Evolutionary conservation across 1,284 basidiomycete genomes (phyloP).

Genomic region (Schizophyllum commune): DNA sequence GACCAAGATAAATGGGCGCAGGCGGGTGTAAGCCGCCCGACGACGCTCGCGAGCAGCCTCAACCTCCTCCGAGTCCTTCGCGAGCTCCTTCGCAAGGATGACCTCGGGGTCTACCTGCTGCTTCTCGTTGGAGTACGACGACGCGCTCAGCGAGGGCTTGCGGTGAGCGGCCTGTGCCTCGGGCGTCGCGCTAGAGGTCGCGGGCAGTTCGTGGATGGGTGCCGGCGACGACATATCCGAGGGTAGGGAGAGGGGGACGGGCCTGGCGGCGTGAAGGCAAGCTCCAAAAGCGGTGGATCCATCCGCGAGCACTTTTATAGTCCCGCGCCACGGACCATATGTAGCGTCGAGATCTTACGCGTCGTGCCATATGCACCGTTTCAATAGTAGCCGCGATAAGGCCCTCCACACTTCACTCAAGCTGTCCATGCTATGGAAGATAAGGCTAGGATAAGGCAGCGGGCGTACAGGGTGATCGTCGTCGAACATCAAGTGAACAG

Average conservation of each 20-base stretch:
- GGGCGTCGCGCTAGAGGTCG: conserved; percentile 2
- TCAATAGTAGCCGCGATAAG: not conserved
- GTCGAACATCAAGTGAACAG: too few species aligned
- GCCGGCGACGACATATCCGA: conserved; percentile 1
- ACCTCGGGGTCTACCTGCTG: conserved; percentile 17
- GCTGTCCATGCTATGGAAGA: too few species aligned
- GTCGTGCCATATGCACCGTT: not conserved
- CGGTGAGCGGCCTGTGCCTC: conserved; percentile 11
- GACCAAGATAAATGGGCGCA: conserved; percentile 39
- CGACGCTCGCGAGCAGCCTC: conserved; percentile 11
- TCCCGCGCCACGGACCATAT: not conserved
- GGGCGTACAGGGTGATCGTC: too few species aligned
- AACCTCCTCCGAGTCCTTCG: conserved; percentile 14
- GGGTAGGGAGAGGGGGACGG: not conserved
- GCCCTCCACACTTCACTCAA: not conserved
- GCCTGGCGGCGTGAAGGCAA: not conserved
- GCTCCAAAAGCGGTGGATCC: not conserved
- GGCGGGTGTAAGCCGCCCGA: conserved; percentile 18
- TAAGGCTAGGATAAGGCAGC: too few species aligned
- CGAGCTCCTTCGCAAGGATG: conserved; percentile 6
- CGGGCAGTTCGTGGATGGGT: conserved; percentile 3
- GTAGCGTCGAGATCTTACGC: not conserved
- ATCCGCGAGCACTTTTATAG: not conserved
- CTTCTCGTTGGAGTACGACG: conserved; percentile 22
- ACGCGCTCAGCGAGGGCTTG: conserved; percentile 11